A percentile compares a stretch with the other conserved stretches of the same genome.
These are phyloP conservation scores for Hanseniaspora taiwanica DNA, from an alignment of 805 yeast species.

Conservation along the genomic window DNA sequence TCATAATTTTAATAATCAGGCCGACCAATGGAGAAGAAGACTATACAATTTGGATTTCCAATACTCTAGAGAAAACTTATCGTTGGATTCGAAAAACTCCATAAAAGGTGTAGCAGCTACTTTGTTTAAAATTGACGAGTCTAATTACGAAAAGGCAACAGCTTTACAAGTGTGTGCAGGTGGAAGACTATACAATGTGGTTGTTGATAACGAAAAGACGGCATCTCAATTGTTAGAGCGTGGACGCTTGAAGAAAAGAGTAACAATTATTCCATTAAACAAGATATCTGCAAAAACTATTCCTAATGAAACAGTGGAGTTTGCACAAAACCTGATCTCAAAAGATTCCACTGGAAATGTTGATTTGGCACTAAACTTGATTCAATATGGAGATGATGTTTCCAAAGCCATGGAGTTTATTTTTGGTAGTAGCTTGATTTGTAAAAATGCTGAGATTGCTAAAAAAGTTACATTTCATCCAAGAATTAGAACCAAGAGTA, in stretches of 20 bases:
- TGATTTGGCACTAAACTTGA: constrained; percentile 73
- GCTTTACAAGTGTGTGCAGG: constrained; percentile 95
- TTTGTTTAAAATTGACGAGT: constrained; percentile 49
- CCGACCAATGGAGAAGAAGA: constrained; percentile 44
- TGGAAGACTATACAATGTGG: constrained; percentile 74
- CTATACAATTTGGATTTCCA: constrained; percentile 66
- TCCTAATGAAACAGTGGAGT: constrained; percentile 35
- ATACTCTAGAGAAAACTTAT: constrained; percentile 49
- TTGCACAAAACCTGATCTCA: constrained; percentile 43
- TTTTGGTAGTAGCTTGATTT: constrained; percentile 81
- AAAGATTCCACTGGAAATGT: constrained; percentile 38
- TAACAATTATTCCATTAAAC: constrained; percentile 85
- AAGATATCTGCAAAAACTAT: constrained; percentile 57
- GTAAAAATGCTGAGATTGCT: constrained; percentile 81
- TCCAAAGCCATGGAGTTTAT: constrained; percentile 78
- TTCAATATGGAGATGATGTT: constrained; percentile 61
- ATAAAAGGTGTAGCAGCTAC: constrained; percentile 89
- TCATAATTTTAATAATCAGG: constrained; percentile 31
- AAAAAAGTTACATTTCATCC: constrained; percentile 81
- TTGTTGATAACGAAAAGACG: constrained; percentile 75
- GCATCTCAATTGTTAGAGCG: constrained; percentile 73
- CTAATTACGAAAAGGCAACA: constrained; percentile 46
- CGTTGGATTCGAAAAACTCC: constrained; percentile 38
- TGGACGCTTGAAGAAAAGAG: constrained; percentile 68
- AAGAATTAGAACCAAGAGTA: constrained; percentile 62